These are phyloP conservation scores for Aurantiochytrium sp. DNA, from an alignment of 108 stramenopile species.

Conservation along the genomic window DNA sequence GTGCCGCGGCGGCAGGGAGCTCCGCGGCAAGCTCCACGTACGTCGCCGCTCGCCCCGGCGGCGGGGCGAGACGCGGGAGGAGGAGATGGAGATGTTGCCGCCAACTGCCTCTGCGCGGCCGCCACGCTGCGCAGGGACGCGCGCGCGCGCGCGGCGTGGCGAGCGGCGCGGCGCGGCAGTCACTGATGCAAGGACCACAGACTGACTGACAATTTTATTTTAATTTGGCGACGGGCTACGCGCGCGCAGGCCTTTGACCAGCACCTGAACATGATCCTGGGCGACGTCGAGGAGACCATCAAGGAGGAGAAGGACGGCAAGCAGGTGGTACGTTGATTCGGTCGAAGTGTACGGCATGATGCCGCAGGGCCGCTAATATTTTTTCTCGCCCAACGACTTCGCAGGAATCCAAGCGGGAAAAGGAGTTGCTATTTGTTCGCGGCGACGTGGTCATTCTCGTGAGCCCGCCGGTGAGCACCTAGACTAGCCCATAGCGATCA, in stretches of 20 bases:
- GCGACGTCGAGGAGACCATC: slow-evolving; percentile 97
- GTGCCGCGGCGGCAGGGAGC: slow-evolving; percentile 90
- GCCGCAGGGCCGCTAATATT: too few species aligned
- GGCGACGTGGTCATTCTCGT: slow-evolving; percentile 84
- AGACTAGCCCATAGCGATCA: background rate
- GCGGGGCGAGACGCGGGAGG: too few species aligned
- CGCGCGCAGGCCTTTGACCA: slow-evolving; percentile 85
- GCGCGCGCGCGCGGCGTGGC: background rate
- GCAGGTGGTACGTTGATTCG: background rate
- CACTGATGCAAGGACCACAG: too few species aligned
- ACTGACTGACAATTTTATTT: too few species aligned
- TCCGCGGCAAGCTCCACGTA: slow-evolving; percentile 93
- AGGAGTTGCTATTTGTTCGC: slow-evolving; percentile 98
- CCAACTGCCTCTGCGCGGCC: too few species aligned
- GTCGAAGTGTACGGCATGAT: too few species aligned
- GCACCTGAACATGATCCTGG: slow-evolving; percentile 98
- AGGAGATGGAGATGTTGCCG: too few species aligned
- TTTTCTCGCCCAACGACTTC: too few species aligned
- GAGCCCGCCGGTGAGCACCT: slow-evolving; percentile 56
- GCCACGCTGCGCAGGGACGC: too few species aligned
- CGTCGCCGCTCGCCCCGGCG: slow-evolving; percentile 31
- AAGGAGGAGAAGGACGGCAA: slow-evolving; percentile 79
- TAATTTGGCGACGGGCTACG: too few species aligned
- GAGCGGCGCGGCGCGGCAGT: too few species aligned
- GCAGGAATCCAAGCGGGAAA: slow-evolving; percentile 70